Conservation (phyloP, 176 grass and related monocot genomes). For the Themeda triandra region DNA sequence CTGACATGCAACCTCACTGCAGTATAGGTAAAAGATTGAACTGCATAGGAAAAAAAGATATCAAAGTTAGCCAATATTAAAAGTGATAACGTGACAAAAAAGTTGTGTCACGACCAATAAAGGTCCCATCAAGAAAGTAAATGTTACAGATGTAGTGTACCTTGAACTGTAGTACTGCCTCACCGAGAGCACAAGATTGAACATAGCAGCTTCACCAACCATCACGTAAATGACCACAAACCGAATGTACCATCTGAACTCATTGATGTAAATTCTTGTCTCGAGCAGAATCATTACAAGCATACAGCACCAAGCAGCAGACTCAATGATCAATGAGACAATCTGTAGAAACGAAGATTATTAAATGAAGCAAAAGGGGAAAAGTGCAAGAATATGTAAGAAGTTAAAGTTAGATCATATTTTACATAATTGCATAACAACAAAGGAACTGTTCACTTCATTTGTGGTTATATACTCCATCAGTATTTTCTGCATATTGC, state of each 20-base stretch:
- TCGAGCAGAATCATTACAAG: constrained; percentile 73
- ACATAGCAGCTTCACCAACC: constrained; percentile 77
- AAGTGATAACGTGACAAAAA: constrained; percentile 8
- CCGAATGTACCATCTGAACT: constrained; percentile 93
- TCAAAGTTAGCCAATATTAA: constrained; percentile 19
- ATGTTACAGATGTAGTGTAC: constrained; percentile 40
- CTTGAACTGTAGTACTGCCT: constrained; percentile 64
- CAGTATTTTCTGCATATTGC: neutral
- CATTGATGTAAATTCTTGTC: constrained; percentile 77
- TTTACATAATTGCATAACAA: neutral
- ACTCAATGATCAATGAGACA: constrained; percentile 64
- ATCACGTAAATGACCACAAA: constrained; percentile 90
- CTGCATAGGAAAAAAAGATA: constrained; percentile 49
- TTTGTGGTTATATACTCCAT: neutral
- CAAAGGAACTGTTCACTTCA: neutral
- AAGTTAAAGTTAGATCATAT: neutral
- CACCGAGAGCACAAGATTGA: constrained; percentile 76
- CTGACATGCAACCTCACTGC: constrained; percentile 71
- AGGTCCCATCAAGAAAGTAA: constrained; percentile 8
- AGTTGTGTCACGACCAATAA: neutral
- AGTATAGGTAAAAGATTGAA: constrained; percentile 81
- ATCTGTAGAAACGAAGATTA: constrained; percentile 49
- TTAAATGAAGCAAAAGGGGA: constrained; percentile 14
- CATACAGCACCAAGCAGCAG: constrained; percentile 77
- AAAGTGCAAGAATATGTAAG: neutral